A percentile compares a stretch with the other conserved stretches of the same genome.
These are phyloP conservation scores for Phytophthora pistaciae DNA, from an alignment of 352 stramenopile species.

Conservation along the genomic window DNA sequence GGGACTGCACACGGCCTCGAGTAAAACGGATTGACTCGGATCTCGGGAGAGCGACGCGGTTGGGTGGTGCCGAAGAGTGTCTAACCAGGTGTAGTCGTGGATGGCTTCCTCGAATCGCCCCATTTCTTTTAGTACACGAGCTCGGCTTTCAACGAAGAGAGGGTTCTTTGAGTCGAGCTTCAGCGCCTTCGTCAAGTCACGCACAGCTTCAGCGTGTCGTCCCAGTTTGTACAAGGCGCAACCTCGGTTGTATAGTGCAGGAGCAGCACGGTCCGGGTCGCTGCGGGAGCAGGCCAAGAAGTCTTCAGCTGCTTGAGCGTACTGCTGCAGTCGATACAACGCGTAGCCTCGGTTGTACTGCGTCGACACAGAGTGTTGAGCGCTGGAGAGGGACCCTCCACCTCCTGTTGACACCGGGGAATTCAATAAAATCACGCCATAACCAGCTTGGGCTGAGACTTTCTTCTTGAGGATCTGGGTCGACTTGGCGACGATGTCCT, in stretches of 20 bases:
- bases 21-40: conserved; percentile 17
- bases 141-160: conserved; percentile 72
- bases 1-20: conserved; percentile 15
- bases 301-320: conserved; percentile 54
- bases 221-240: conserved; percentile 67
- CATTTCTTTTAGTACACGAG: conserved; percentile 65
- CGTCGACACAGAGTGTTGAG: conserved; percentile 45
- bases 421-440: conserved; percentile 6
- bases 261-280: conserved; percentile 45
- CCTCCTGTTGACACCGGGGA: conserved; percentile 4
- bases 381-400: conserved; percentile 34
- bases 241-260: conserved; percentile 69
- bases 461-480: conserved; percentile 55
- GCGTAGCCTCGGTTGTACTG: conserved; percentile 69
- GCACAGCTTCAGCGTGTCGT: conserved; percentile 51
- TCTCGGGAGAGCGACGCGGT: conserved; percentile 37
- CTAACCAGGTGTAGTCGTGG: conserved; percentile 74
- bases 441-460: conserved; percentile 26
- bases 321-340: conserved; percentile 60
- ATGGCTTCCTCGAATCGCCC: conserved; percentile 77
- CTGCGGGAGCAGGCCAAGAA: conserved; percentile 59
- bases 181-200: conserved; percentile 68
- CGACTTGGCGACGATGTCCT: conserved; percentile 45
- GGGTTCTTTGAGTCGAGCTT: conserved; percentile 75
- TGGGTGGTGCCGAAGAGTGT: conserved; percentile 47